phyloP scores from a whole-genome alignment of 345 rosid genomes.

The Gynandropsis gynandra region DNA sequence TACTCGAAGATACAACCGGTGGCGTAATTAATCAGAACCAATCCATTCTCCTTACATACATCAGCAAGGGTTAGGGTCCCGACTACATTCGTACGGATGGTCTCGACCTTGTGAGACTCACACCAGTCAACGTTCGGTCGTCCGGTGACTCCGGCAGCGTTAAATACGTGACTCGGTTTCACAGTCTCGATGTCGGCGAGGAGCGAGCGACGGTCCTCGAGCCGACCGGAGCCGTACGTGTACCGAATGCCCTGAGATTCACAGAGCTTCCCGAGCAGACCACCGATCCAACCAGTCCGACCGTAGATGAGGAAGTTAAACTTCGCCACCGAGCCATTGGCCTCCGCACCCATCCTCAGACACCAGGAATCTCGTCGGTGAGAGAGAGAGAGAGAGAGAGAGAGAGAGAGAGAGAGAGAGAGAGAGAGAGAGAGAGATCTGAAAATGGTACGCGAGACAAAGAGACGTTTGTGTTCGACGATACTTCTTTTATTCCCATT shows the following conservation, averaged over 20 bases:
- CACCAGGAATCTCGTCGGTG: not conserved
- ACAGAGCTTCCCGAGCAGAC: slow-evolving; percentile 71
- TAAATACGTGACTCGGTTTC: slow-evolving; percentile 78
- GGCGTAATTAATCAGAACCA: slow-evolving; percentile 67
- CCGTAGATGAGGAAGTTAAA: slow-evolving; percentile 85
- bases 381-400: not conserved
- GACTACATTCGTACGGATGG: slow-evolving; percentile 73
- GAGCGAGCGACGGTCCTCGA: slow-evolving; percentile 63
- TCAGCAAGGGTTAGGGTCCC: slow-evolving; percentile 88
- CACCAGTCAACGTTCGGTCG: slow-evolving; percentile 97
- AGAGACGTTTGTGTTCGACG: slow-evolving; percentile 19
- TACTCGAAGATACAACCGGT: slow-evolving; percentile 93
- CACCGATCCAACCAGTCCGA: slow-evolving; percentile 92
- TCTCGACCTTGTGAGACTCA: slow-evolving; percentile 88
- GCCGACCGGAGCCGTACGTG: slow-evolving; percentile 76
- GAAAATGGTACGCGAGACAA: no score
- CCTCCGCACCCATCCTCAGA: slow-evolving; percentile 39
- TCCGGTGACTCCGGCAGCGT: slow-evolving; percentile 95
- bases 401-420: slow-evolving; percentile 11
- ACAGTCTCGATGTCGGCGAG: slow-evolving; percentile 50
- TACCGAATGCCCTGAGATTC: slow-evolving; percentile 50
- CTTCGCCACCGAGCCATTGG: slow-evolving; percentile 41
- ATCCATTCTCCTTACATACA: slow-evolving; percentile 62
- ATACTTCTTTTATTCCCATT: slow-evolving; percentile 23
- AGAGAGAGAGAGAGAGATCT: no score